Evolutionary conservation across 1,284 basidiomycete species (phyloP).

Genomic region (Malassezia sp.): DNA sequence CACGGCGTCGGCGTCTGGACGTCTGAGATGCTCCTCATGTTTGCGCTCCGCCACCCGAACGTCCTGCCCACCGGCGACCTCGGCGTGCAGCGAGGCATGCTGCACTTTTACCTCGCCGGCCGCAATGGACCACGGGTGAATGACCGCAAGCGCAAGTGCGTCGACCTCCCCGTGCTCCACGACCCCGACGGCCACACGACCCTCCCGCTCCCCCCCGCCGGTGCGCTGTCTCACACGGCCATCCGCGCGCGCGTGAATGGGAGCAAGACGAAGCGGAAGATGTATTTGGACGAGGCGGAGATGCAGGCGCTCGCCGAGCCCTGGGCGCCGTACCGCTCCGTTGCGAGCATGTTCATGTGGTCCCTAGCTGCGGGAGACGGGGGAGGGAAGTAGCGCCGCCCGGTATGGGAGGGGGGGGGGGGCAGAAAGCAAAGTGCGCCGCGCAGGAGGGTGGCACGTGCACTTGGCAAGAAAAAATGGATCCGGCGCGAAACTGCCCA

Average conservation of each 20-base stretch:
- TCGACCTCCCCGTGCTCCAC: background rate
- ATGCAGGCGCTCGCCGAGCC: constrained; percentile 32
- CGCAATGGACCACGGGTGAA: constrained; percentile 23
- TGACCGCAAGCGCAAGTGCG: constrained; percentile 24
- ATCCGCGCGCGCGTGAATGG: constrained; percentile 29
- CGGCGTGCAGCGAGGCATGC: constrained; percentile 42
- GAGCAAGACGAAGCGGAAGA: constrained; percentile 38
- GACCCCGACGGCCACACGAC: constrained; percentile 1
- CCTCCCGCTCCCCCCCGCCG: constrained; percentile 14
- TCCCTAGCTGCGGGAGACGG: constrained; percentile 12
- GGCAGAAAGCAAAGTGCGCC: too few species aligned
- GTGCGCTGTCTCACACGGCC: constrained; percentile 12
- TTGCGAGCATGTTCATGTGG: constrained; percentile 41
- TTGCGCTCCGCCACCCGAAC: constrained; percentile 37
- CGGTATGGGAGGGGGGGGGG: too few species aligned
- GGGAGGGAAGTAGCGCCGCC: background rate
- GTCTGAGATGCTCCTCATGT: constrained; percentile 45
- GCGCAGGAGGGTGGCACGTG: too few species aligned
- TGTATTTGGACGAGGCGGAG: constrained; percentile 37
- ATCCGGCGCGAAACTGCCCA: too few species aligned
- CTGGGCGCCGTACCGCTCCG: constrained; percentile 37
- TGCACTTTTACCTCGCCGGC: constrained; percentile 31
- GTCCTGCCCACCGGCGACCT: constrained; percentile 40
- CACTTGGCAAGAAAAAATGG: too few species aligned
- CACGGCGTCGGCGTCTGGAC: constrained; percentile 45